Base-by-base conservation (phyloP, 371 early-diverging fungal genomes). In the Mortierella sp. region DNA sequence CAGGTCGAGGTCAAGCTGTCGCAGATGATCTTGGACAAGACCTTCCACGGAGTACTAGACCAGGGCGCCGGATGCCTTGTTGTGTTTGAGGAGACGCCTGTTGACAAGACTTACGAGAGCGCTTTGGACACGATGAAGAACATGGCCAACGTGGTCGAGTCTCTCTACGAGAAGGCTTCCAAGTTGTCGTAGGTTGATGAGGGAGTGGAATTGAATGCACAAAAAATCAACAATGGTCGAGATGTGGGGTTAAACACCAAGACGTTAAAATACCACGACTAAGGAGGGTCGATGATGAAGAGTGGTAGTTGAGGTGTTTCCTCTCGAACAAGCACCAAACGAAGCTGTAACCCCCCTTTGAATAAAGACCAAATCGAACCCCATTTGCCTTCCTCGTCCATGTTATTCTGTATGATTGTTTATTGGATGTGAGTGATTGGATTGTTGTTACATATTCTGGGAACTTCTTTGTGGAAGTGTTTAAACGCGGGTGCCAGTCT, bases 21-120 rank as follows among this genome's bases (percentile, higher is more conserved):
- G 75, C 98, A 99, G 88, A 99, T 99, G 99, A 99, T 99, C 82
- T 91, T 99, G 83, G 99, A 99, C 91, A 95, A 97, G 89, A 96
- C 96, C 27, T 96, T 99, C 87, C 91, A 93, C 75, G 99, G 99
- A 58, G 97, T 99, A 80, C 90, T 99, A 77, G 99, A 99, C 86
- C 99, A 99, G 90, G 98, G 98, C 35, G 97, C 96, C 35, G 98
- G 98, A 24, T 96, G 96, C 79, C 87, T 99, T 82, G 95, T 97
- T 76, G 94, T 99, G 5, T 99, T 98, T 91, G 98, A 99, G 43
- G 98, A 97, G 63, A 91, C 93, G 29, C 92, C 93, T 82, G 92
- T 91, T 78, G 98, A 98, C 88, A 96, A 96, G 90, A 96, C 97
- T 0, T 98, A 98, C 87, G 97, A 96, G 63, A 91, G 95, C 8